Percentiles rank a stretch among this genome's conserved stretches.
These are phyloP conservation scores for Fraxinus cuspidata DNA, from an alignment of 257 asterid species.

Conservation along the genomic window DNA sequence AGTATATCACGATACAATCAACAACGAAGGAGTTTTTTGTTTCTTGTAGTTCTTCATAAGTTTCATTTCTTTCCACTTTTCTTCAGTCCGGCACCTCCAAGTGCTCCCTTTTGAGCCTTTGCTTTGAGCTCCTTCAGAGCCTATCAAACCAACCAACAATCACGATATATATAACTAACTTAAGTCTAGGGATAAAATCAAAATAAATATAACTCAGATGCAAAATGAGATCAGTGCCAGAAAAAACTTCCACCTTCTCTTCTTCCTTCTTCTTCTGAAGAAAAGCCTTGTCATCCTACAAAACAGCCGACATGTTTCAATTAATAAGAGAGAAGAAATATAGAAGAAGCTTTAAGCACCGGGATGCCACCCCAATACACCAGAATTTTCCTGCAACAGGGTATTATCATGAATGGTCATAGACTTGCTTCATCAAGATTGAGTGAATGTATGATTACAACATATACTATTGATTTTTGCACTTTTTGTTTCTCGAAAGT, in stretches of 20 bases:
- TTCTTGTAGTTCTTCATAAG: background rate
- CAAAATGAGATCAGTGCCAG: background rate
- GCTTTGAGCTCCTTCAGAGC: conserved; percentile 75
- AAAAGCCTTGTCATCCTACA: conserved; percentile 66
- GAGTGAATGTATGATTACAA: background rate
- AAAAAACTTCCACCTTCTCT: conserved; percentile 56
- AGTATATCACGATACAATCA: background rate
- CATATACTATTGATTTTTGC: background rate
- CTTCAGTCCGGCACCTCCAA: conserved; percentile 84
- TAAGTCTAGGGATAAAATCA: background rate
- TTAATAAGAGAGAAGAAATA: background rate
- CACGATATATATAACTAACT: background rate
- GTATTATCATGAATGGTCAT: background rate
- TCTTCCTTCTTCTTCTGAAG: conserved; percentile 84
- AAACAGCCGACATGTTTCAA: background rate
- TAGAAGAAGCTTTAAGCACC: background rate
- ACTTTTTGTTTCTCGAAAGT: background rate
- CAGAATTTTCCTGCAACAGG: background rate
- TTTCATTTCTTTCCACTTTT: conserved; percentile 79
- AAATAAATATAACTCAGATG: background rate
- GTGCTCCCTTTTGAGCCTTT: conserved; percentile 68
- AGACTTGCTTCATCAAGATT: conserved; percentile 1
- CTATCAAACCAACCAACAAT: conserved; percentile 29
- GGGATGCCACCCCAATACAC: background rate
- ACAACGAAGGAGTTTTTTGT: background rate